phyloP scores from a whole-genome alignment of 2,329 filamentous ascomycete species.

The Botryosphaeria dothidea region DNA sequence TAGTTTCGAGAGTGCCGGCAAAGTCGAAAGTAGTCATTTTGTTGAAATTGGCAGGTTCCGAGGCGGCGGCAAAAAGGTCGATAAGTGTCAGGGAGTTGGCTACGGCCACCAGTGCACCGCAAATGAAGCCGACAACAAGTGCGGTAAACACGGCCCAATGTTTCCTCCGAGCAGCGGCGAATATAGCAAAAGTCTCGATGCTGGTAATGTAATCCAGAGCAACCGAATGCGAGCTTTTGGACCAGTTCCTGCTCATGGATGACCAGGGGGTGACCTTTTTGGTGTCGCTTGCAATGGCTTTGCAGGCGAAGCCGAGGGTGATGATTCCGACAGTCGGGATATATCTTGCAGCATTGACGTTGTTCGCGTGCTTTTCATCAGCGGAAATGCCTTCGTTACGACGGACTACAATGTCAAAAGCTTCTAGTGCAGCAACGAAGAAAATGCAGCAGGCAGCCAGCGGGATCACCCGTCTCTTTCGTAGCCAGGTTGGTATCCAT shows the following conservation, averaged over 20 bases:
- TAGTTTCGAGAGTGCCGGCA: neutral
- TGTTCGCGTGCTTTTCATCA: neutral
- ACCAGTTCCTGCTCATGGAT: slow-evolving; percentile 6
- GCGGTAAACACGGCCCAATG: slow-evolving; percentile 10
- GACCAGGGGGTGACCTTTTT: slow-evolving; percentile 13
- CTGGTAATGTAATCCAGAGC: slow-evolving; percentile 12
- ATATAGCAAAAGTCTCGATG: neutral
- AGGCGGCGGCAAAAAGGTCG: neutral
- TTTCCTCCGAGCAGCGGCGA: neutral
- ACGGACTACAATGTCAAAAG: neutral
- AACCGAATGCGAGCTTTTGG: slow-evolving; percentile 14
- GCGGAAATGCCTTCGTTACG: neutral
- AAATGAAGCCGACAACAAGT: slow-evolving; percentile 6
- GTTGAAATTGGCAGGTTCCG: neutral
- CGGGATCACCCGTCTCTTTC: neutral
- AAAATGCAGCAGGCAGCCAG: slow-evolving; percentile 9
- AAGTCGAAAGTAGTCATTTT: neutral
- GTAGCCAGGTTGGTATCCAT: slow-evolving; percentile 15
- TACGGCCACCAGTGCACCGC: slow-evolving; percentile 2
- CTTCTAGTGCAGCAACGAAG: neutral
- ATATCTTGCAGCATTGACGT: slow-evolving; percentile 1
- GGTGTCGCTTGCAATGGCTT: neutral
- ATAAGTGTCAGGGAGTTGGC: slow-evolving; percentile 8
- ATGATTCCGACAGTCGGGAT: slow-evolving; percentile 10
- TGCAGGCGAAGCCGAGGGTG: slow-evolving; percentile 9